Evolutionary conservation across 768 basidiomycete species (phyloP), one percentile per base, ranked within the genome.

Genomic region (Aureoboletus auriporus): DNA sequence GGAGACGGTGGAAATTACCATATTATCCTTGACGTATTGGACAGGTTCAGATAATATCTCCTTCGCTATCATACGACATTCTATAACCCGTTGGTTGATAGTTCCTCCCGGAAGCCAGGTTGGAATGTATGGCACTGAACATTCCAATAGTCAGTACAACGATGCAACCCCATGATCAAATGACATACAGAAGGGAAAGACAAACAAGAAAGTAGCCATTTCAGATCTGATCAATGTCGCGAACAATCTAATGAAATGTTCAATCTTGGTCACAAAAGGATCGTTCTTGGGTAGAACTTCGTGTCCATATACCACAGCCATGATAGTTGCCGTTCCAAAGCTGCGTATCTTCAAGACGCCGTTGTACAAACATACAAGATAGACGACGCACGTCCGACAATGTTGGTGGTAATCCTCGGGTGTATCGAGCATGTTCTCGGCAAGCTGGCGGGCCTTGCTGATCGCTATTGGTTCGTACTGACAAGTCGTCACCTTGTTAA

Each of bases 81-180:
- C 51, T 1, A 26, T 38, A 31, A 57, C 62, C 8, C 11, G 30
- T 33, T 41, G 41, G 33, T 64, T 62, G 53, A 50, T 68, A 20
- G n/a, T 23, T 17, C 66, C 60, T 16, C 70, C 69, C 0, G 66
- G 70, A 31, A 69, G 49, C 69, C 69, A 71, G 2, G 57, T 55
- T 0, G 70, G 70, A 26, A 71, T 51, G 28, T 67, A 27, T 34
- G 47, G 44, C 53, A 63, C 61, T 61, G 5, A 38, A n/a, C 39
- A 27, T 33, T 0, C 27, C 12, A 3, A 35, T 12, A 0, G 27
- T 57, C 9, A 55, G 36, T 9, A 35, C 29, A 29, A 28, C 6
- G 9, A 11, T 10, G 2, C 20, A 27, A 1, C 3, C 9, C 5
- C 33, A 11, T 13, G 2, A 11, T 39, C 5, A 3, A 14, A 9